Evolutionary conservation across 495 filamentous ascomycete genomes (phyloP).

Genomic region (Cercophora scortea): DNA sequence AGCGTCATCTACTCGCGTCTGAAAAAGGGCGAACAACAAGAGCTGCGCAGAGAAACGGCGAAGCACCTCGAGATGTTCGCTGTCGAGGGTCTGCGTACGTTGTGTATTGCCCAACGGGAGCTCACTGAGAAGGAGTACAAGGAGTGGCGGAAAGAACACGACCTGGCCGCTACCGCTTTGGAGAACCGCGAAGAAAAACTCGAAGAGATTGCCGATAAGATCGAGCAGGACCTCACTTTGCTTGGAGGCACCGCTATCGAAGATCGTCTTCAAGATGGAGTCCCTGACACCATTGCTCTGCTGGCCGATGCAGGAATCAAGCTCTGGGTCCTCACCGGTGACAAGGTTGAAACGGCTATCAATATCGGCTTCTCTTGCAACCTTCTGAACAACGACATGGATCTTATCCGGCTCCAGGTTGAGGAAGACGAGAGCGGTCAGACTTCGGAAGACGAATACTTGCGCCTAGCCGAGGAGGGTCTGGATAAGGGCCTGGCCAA

Average conservation of each 20-base stretch:
- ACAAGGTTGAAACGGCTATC: conserved; percentile 99
- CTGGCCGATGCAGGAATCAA: conserved; percentile 95
- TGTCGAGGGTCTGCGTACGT: conserved; percentile 85
- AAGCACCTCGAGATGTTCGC: conserved; percentile 96
- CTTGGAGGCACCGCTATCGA: conserved; percentile 97
- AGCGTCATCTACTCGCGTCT: conserved; percentile 95
- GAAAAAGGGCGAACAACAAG: conserved; percentile 73
- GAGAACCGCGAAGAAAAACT: conserved; percentile 89
- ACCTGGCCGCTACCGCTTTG: conserved; percentile 76
- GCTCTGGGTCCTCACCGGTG: conserved; percentile 97
- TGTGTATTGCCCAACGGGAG: conserved; percentile 86
- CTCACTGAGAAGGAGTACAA: conserved; percentile 82
- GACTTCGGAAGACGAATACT: conserved; percentile 26
- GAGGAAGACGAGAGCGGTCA: conserved; percentile 53
- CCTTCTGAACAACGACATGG: conserved; percentile 94
- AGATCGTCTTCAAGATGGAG: conserved; percentile 93
- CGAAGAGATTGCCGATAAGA: conserved; percentile 79
- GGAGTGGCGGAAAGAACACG: conserved; percentile 77
- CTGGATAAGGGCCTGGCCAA: conserved; percentile 63
- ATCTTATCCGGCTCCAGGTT: conserved; percentile 85
- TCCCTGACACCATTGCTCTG: conserved; percentile 91
- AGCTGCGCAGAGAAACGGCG: conserved; percentile 75
- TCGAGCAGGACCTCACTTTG: conserved; percentile 83
- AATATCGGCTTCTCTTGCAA: conserved; percentile 99
- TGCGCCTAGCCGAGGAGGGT: conserved; percentile 54